A percentile compares a stretch with the other conserved stretches of the same genome.
Evolutionary conservation across 768 basidiomycete genomes (phyloP).

Genomic region (Baorangia bicolor): DNA sequence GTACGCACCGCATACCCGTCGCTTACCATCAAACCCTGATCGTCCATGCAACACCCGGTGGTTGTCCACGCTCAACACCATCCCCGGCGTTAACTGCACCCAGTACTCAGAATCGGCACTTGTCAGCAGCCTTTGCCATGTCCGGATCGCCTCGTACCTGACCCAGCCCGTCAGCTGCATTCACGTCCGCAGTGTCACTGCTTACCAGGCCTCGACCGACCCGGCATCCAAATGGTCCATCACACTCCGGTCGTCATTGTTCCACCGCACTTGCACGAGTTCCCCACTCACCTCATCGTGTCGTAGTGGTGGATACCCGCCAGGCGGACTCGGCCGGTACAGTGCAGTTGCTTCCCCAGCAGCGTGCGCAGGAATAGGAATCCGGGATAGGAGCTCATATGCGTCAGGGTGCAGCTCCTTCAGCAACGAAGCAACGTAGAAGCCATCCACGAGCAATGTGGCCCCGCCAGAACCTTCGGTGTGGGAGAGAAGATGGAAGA

Average conservation of each 20-base stretch:
- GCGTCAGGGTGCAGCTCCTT: conserved; percentile 67
- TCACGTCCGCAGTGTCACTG: not conserved
- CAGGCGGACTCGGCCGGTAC: conserved; percentile 55
- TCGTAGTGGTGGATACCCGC: conserved; percentile 68
- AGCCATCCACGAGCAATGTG: conserved; percentile 93
- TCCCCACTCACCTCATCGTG: conserved; percentile 62
- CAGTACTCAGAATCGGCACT: conserved; percentile 87
- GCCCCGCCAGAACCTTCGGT: conserved; percentile 80
- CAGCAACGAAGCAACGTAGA: conserved; percentile 84
- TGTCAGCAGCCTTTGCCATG: conserved; percentile 74
- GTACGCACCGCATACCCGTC: conserved; percentile 96
- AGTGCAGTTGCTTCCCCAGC: conserved; percentile 69
- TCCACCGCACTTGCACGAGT: conserved; percentile 84
- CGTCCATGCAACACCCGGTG: conserved; percentile 93
- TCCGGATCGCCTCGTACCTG: conserved; percentile 78
- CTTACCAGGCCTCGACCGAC: conserved; percentile 72
- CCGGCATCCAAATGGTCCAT: conserved; percentile 59
- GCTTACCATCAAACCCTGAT: conserved; percentile 83
- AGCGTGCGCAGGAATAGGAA: conserved; percentile 81
- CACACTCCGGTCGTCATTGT: conserved; percentile 89
- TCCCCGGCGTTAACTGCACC: conserved; percentile 87
- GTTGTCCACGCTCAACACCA: conserved; percentile 90
- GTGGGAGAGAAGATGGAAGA: conserved; percentile 91
- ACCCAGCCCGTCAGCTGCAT: not conserved
- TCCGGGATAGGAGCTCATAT: conserved; percentile 64